Base-by-base conservation (phyloP, 2,329 filamentous ascomycete species). In the Raffaelea albimanens region DNA sequence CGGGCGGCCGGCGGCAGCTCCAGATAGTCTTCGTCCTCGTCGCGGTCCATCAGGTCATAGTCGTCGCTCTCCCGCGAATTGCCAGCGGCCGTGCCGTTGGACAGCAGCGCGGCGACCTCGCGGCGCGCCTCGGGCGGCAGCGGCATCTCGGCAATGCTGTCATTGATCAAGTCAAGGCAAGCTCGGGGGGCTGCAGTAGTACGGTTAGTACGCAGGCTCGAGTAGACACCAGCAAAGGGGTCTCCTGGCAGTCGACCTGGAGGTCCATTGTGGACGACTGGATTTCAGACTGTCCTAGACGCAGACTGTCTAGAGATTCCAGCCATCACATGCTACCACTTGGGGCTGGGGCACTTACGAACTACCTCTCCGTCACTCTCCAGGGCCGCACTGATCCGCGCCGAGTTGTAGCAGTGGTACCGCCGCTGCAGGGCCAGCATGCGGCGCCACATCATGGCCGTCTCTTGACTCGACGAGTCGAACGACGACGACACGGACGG, bases 361-460 rank as follows among this genome's bases (percentile, higher is more conserved):
- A 66, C 59, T 41, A 63, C 49, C 46, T 61, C 61, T 9, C 62
- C 55, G 10, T 60, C 60, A n/a, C 61, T 61, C 40, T 65, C 63
- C 19, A 70, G 57, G 2, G 67, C 67, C 2, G 67, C 67, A 34
- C 63, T 64, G 63, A 70, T 69, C 33, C 67, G 56, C 14, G 67
- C 66, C 19, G 66, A 69, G 46, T 67, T 68, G 56, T 70, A 70
- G 56, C 67, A 69, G 44, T 67, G 63, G 48, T 64, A 69, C 13
- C 54, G 58, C 20, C 59, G 59, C 57, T 70, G 67, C 8, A 69
- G 60, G 2, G 61, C 62, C 10, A 70, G 60, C 67, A 70, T 70
- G 45, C 65, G 63, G 36, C 56, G 57, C 67, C 67, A 70, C 7
- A 70, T 57, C n/a, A 56, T 54, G 43, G 60, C 59, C 3, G 64